phyloP scores from a whole-genome alignment of 1,284 basidiomycete species.

The Bjerkandera adusta region DNA sequence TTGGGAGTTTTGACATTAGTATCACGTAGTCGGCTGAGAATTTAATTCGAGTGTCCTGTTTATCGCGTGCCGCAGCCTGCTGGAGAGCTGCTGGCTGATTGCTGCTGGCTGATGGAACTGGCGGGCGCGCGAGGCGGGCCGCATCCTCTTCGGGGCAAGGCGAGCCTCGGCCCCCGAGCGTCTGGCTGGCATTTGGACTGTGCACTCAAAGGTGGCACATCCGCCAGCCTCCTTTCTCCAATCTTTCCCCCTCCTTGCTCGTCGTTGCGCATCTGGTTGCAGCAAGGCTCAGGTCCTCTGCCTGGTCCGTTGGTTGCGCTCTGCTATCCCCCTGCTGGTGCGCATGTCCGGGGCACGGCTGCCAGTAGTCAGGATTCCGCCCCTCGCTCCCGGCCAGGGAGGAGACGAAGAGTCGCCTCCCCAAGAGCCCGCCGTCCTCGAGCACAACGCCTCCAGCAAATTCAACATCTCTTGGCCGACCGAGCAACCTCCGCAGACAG shows the following conservation, averaged over 20 bases:
- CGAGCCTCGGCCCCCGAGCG: neutral
- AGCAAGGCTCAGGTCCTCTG: slow-evolving; percentile 11
- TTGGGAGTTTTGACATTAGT: neutral
- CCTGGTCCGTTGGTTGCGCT: slow-evolving; percentile 14
- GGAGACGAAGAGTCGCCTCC: slow-evolving; percentile 29
- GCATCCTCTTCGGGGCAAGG: slow-evolving; percentile 6
- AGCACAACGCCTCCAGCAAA: slow-evolving; percentile 42
- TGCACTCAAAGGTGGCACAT: slow-evolving; percentile 14
- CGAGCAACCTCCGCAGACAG: slow-evolving; percentile 35
- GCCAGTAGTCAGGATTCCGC: slow-evolving; percentile 37
- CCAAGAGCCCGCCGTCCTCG: slow-evolving; percentile 35
- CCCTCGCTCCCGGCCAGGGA: slow-evolving; percentile 28
- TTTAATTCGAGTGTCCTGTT: no score
- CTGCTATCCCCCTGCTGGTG: slow-evolving; percentile 12
- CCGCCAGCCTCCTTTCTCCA: slow-evolving; percentile 5
- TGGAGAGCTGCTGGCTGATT: no score
- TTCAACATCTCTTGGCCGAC: slow-evolving; percentile 50
- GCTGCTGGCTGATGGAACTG: neutral
- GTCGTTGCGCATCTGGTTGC: slow-evolving; percentile 2
- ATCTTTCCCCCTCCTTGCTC: neutral
- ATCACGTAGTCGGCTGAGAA: neutral
- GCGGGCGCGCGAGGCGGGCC: neutral
- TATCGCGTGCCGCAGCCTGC: no score
- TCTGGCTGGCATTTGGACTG: slow-evolving; percentile 11
- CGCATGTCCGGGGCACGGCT: slow-evolving; percentile 31